These are phyloP conservation scores for Candida easanensis DNA, from an alignment of 805 yeast species.

Conservation along the genomic window DNA sequence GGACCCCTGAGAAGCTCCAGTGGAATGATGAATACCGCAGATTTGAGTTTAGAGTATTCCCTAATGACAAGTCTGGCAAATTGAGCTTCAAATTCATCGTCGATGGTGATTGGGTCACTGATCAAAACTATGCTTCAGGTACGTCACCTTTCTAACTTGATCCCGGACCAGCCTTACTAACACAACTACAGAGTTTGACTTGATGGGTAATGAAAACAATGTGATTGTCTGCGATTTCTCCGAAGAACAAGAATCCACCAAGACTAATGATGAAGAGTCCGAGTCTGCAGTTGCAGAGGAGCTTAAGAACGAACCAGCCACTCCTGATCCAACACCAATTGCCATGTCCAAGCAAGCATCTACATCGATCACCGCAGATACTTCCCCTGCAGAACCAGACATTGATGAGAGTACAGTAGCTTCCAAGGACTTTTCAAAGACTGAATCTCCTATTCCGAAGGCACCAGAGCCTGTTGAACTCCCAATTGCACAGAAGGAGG, in stretches of 20 bases:
- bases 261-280: slow-evolving; percentile 6
- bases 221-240: slow-evolving; percentile 26
- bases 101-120: slow-evolving; percentile 20
- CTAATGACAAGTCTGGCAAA: slow-evolving; percentile 20
- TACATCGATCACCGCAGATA: neutral
- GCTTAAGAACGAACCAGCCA: slow-evolving; percentile 22
- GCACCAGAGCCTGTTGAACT: neutral
- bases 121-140: slow-evolving; percentile 23
- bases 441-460: slow-evolving; percentile 1
- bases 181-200: slow-evolving; percentile 31
- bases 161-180: slow-evolving; percentile 14
- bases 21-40: slow-evolving; percentile 5
- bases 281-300: slow-evolving; percentile 6
- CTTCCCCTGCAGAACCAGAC: neutral
- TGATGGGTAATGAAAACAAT: slow-evolving; percentile 36
- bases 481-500: neutral
- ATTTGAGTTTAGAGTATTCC: slow-evolving; percentile 16
- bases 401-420: slow-evolving; percentile 2
- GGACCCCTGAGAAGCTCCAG: slow-evolving; percentile 26
- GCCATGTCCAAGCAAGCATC: neutral
- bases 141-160: slow-evolving; percentile 2
- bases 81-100: slow-evolving; percentile 27
- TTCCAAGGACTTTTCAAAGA: slow-evolving; percentile 3
- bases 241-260: neutral
- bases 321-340: slow-evolving; percentile 30